Evolutionary conservation across 768 basidiomycete genomes (phyloP).

Genomic region (Gyrodon lividus): DNA sequence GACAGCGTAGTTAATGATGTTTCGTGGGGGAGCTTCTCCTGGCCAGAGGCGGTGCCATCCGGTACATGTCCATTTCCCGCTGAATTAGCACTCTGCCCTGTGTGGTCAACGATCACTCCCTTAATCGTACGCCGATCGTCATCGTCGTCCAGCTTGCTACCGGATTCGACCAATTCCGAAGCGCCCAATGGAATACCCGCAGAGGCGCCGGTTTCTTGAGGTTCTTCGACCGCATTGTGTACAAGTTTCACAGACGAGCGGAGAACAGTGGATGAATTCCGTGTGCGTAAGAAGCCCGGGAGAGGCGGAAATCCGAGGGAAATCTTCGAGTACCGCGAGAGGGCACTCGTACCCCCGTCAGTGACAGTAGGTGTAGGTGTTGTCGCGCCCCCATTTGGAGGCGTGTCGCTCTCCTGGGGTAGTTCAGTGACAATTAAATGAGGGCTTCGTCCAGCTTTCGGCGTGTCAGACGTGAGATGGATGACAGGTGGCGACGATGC

Average conservation of each 20-base stretch:
- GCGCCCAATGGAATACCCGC: slow-evolving; percentile 6
- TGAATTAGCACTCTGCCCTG: slow-evolving; percentile 10
- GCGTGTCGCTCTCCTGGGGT: slow-evolving; percentile 37
- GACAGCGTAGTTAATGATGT: slow-evolving; percentile 13
- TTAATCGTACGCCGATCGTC: slow-evolving; percentile 45
- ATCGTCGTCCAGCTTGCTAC: slow-evolving; percentile 30
- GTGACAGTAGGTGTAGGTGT: slow-evolving; percentile 50
- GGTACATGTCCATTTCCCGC: slow-evolving; percentile 7
- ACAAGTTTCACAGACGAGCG: slow-evolving; percentile 22
- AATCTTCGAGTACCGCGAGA: slow-evolving; percentile 40
- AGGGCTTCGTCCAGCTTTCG: slow-evolving; percentile 24
- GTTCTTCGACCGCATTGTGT: slow-evolving; percentile 20
- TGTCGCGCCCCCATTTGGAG: slow-evolving; percentile 53
- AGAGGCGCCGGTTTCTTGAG: slow-evolving; percentile 18
- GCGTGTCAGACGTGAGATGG: slow-evolving; percentile 23
- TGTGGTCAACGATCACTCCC: slow-evolving; percentile 23
- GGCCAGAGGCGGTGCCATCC: slow-evolving; percentile 10
- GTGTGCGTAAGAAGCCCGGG: slow-evolving; percentile 59
- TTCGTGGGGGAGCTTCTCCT: slow-evolving; percentile 22
- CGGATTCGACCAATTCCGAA: slow-evolving; percentile 8
- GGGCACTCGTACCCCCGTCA: slow-evolving; percentile 31
- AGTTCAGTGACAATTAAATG: slow-evolving; percentile 14
- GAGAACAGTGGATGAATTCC: slow-evolving; percentile 49
- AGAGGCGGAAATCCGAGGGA: slow-evolving; percentile 60
- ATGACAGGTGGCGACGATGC: slow-evolving; percentile 13